Evolutionary conservation across 2,329 filamentous ascomycete species (phyloP).

Genomic region (Xylaria multiplex): DNA sequence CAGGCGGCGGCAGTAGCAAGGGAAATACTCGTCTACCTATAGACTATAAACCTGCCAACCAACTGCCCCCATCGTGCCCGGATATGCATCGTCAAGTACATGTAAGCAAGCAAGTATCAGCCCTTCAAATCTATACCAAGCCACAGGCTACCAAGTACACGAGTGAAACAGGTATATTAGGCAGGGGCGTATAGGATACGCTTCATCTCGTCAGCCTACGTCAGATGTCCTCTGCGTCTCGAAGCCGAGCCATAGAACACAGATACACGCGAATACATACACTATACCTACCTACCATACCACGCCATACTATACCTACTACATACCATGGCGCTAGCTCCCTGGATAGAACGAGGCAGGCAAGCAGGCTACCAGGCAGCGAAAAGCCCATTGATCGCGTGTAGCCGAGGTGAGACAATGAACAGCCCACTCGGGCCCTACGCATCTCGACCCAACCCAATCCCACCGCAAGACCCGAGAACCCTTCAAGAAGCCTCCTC

Average conservation of each 20-base stretch:
- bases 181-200: conserved; percentile 9
- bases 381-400: not conserved
- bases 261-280: not conserved
- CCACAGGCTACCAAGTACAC: not conserved
- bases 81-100: too few relatives aligned
- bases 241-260: not conserved
- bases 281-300: too few relatives aligned
- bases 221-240: not conserved
- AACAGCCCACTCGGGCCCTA: too few relatives aligned
- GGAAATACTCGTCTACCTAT: too few relatives aligned
- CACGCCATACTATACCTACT: too few relatives aligned
- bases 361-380: conserved; percentile 14
- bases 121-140: too few relatives aligned
- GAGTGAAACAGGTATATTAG: conserved; percentile 6
- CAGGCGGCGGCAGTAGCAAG: too few relatives aligned
- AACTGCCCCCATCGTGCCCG: too few relatives aligned
- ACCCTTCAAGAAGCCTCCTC: too few relatives aligned
- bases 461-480: not conserved
- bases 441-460: too few relatives aligned
- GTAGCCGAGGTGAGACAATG: too few relatives aligned
- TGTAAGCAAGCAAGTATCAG: not conserved
- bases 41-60: too few relatives aligned
- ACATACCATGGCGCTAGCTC: not conserved
- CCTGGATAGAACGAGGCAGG: not conserved
- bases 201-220: conserved; percentile 6